Base-by-base conservation (phyloP, 2,329 filamentous ascomycete species). In the Madurella fahalii region DNA sequence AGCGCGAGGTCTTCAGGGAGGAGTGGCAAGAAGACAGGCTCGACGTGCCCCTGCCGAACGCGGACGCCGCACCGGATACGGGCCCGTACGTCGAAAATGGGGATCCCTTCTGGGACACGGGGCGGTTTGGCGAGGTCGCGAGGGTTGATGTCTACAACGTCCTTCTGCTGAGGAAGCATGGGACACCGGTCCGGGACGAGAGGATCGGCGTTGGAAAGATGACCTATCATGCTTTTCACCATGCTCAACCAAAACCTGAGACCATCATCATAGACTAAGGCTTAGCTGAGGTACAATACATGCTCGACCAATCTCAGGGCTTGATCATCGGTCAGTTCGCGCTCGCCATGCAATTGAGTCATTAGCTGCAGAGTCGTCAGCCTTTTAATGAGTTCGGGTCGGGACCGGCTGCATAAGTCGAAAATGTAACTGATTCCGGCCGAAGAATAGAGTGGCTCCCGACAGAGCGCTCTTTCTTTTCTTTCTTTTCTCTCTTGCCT, bases 151-250 rank as follows among this genome's bases (percentile, higher is more conserved):
- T 57, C 18, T 57, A 57, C 30, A 57, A 57, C 31, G 51, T 57
- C 13, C 30, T 57, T 34, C 20, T 57, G 40, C 18, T 57, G 44
- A 51, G 51, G 44, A 49, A 16, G 40, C 31, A 44, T 42, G 31
- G 13, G 2, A 43, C 9, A 31, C 15, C 32, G 43, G 34, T 39
- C 15, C 34, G 53, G 48, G 32, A 40, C 11, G 32, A 49, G 31
- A 25, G 54, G 50, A 45, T 52, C 17, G 54, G 54, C 9, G 49
- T 56, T 40, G 54, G 54, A 9, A 56, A 56, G 45, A 43, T 56
- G 49, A 45, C 34, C 40, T 17, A n/a, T 34, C 40, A 11, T 30
- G 54, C 54, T 7, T 56, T 56, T 45, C 34, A 46, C 30, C 49
- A 52, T 42, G 49, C 54, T n/a, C 47, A 45, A 31, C 54, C 54